Percentiles rank a stretch among this genome's conserved stretches.
Evolutionary conservation across 148 eudicot species (phyloP).

Genomic region (Rheum nobile): DNA sequence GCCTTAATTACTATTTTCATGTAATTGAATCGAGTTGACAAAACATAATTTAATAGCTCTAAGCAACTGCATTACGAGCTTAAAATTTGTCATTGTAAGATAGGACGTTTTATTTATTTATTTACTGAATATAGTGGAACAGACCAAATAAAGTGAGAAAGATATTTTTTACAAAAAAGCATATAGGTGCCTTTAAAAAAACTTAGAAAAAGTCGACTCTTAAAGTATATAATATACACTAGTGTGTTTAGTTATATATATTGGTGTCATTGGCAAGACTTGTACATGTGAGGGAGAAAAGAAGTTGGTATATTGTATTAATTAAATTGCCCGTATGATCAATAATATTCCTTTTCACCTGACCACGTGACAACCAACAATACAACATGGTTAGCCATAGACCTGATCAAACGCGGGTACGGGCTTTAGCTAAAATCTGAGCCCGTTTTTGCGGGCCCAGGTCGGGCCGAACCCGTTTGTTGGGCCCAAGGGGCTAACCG

Average conservation of each 20-base stretch:
- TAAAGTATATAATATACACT: background rate
- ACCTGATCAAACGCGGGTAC: too few relatives aligned
- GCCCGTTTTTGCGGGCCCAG: too few relatives aligned
- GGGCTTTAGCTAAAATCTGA: too few relatives aligned
- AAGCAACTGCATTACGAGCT: too few relatives aligned
- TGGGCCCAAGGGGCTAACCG: too few relatives aligned
- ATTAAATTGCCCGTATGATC: background rate
- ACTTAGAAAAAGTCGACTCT: background rate
- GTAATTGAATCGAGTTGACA: too few relatives aligned
- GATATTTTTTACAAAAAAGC: background rate
- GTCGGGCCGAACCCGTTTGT: too few relatives aligned
- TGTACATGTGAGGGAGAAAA: background rate
- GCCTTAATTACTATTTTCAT: too few relatives aligned
- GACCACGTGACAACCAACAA: background rate
- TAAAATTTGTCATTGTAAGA: too few relatives aligned
- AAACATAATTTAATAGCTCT: too few relatives aligned
- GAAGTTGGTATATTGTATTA: background rate
- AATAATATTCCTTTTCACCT: background rate
- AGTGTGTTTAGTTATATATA: background rate
- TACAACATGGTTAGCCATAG: background rate
- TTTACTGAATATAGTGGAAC: background rate
- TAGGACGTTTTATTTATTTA: too few relatives aligned
- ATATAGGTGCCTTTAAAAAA: background rate
- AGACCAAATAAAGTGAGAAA: background rate
- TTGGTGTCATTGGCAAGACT: background rate